Evolutionary conservation across 768 basidiomycete genomes (phyloP).

Genomic region (Leccinum imitatum): DNA sequence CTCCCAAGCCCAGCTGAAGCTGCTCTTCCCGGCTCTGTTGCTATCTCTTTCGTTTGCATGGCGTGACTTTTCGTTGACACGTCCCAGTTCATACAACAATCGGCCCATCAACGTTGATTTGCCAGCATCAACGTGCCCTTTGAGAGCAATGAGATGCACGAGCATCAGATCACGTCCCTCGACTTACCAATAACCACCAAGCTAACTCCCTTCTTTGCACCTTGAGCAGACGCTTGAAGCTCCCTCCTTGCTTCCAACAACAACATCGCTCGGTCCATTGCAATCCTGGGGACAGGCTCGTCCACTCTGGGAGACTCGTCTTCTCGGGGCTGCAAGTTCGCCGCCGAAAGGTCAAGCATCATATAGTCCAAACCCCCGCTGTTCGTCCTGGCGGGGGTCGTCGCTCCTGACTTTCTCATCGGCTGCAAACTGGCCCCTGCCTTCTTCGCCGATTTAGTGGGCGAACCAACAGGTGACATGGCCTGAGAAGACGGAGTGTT

Average conservation of each 20-base stretch:
- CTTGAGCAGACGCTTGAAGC: constrained; percentile 46
- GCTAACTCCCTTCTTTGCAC: constrained; percentile 70
- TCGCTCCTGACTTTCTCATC: constrained; percentile 39
- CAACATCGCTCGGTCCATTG: constrained; percentile 75
- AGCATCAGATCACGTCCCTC: neutral
- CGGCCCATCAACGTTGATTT: constrained; percentile 98
- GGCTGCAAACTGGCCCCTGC: constrained; percentile 29
- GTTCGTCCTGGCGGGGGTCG: constrained; percentile 40
- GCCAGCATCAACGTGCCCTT: constrained; percentile 98
- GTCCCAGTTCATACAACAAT: constrained; percentile 87
- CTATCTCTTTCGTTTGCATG: constrained; percentile 87
- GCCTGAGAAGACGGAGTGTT: constrained; percentile 43
- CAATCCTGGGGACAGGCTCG: constrained; percentile 61
- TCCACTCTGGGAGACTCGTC: constrained; percentile 36
- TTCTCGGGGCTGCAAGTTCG: constrained; percentile 60
- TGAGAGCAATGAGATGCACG: constrained; percentile 11
- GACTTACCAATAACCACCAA: constrained; percentile 86
- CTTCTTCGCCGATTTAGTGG: constrained; percentile 46
- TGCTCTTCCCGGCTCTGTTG: constrained; percentile 85
- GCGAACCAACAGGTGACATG: constrained; percentile 40
- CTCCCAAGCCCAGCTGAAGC: constrained; percentile 98
- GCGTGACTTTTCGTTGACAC: constrained; percentile 81
- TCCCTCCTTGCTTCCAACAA: constrained; percentile 71
- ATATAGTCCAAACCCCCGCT: constrained; percentile 48
- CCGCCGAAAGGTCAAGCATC: constrained; percentile 68